Conservation (phyloP, 2,329 filamentous ascomycete genomes). For the Neoarthrinium moseri region DNA sequence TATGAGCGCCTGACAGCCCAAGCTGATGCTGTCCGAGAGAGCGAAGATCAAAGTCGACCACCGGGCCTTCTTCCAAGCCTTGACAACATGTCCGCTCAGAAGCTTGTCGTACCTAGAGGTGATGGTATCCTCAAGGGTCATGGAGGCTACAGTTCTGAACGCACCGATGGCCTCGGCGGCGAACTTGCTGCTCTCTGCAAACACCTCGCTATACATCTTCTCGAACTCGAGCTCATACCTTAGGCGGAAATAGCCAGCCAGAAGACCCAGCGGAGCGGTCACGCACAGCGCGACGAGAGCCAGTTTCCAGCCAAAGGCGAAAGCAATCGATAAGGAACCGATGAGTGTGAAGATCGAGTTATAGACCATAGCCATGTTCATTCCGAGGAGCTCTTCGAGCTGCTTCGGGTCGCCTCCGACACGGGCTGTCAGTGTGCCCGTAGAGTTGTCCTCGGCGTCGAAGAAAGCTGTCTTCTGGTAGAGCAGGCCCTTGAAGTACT, state of each 20-base stretch:
- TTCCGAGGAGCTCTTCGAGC: conserved; percentile 61
- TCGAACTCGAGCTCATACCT: conserved; percentile 66
- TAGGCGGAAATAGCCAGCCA: conserved; percentile 49
- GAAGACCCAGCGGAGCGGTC: conserved; percentile 48
- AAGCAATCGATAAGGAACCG: conserved; percentile 65
- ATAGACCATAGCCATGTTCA: conserved; percentile 53
- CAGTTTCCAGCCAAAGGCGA: conserved; percentile 75
- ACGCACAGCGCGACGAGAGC: conserved; percentile 66
- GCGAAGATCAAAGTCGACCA: conserved; percentile 66
- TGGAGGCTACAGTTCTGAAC: conserved; percentile 68
- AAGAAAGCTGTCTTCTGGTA: conserved; percentile 60
- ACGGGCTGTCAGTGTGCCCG: conserved; percentile 58
- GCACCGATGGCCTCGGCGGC: conserved; percentile 73
- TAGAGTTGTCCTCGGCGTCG: conserved; percentile 57
- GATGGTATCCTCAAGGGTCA: conserved; percentile 69
- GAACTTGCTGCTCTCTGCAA: conserved; percentile 71
- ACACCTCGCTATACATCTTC: conserved; percentile 65
- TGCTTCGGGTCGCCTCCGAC: conserved; percentile 57
- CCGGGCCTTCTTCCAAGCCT: conserved; percentile 60
- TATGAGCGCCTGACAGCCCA: conserved; percentile 62
- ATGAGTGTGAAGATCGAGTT: conserved; percentile 56
- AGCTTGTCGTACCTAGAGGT: conserved; percentile 58
- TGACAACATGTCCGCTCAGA: conserved; percentile 55
- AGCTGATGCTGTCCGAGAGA: conserved; percentile 64
- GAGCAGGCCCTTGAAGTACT: conserved; percentile 61